Evolutionary conservation across 1,284 basidiomycete genomes (phyloP), one percentile per base, ranked within the genome.

Genomic region (Cryptococcus maquisensis): DNA sequence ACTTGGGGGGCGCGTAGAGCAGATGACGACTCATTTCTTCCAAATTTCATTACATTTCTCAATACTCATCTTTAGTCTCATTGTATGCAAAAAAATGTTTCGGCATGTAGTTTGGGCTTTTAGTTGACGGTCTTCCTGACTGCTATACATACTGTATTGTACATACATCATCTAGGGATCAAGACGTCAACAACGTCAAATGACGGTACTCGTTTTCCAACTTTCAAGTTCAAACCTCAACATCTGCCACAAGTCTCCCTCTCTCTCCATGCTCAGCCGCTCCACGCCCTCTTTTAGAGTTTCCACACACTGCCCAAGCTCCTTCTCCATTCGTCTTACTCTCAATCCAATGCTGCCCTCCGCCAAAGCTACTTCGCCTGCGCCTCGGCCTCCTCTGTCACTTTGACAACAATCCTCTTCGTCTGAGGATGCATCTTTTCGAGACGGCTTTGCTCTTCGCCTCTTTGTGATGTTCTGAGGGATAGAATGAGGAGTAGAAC

Each of bases 141-240:
- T n/a, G n/a, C n/a, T n/a, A n/a, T n/a, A n/a, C n/a, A n/a, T n/a
- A n/a, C n/a, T n/a, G n/a, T n/a, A n/a, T n/a, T n/a, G n/a, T n/a
- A n/a, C n/a, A n/a, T n/a, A n/a, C n/a, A n/a, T n/a, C n/a, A n/a
- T 32, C 28, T 32, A 32, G 7, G 10, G 28, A 32, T 6, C 6
- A 32, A 10, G 28, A 32, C 28, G 3, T 32, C 28, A 32, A 32
- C 7, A 32, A 32, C 7, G 10, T 32, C 10, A 32, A 6, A 8
- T 10, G 28, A 32, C 28, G 10, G 28, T 8, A 32, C 28, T 32
- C 10, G 28, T 6, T 74, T 86, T 86, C 89, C 90, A 91, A 65
- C 90, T 88, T 55, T 90, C 86, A 49, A 92, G 76, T 36, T 82
- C 79, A 71, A 91, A 90, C 3, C 85, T 84, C 44, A 92, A 77